A percentile compares a stretch with the other conserved stretches of the same genome.
Conservation (phyloP, 73 alveolate genomes). For the Stentor roeselii region DNA sequence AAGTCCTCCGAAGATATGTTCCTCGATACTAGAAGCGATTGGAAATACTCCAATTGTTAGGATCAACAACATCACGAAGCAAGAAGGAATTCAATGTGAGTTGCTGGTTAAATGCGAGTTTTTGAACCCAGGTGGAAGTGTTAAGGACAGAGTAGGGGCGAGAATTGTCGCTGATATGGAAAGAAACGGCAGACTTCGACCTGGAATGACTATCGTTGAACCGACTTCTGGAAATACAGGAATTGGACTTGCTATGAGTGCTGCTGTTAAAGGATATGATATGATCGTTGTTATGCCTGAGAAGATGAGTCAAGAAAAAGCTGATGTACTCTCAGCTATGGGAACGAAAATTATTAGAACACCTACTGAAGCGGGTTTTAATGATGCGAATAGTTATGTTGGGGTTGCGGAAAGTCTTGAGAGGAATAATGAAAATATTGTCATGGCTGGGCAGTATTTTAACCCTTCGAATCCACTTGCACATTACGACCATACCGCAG, state of each 20-base stretch:
- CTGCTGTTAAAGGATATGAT: constrained; percentile 91
- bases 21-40: constrained; percentile 69
- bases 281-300: constrained; percentile 91
- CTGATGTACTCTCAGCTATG: constrained; percentile 82
- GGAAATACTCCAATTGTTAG: constrained; percentile 94
- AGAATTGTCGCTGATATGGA: constrained; percentile 31
- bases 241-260: constrained; percentile 91
- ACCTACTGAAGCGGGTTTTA: constrained; percentile 64
- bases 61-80: constrained; percentile 77
- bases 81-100: constrained; percentile 59
- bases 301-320: constrained; percentile 91
- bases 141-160: constrained; percentile 39
- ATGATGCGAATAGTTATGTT: too few species aligned
- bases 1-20: too few species aligned
- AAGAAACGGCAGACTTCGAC: constrained; percentile 2
- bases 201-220: constrained; percentile 70
- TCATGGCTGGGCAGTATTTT: constrained; percentile 78
- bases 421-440: constrained; percentile 55
- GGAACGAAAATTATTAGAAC: constrained; percentile 94
- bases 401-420: constrained; percentile 55
- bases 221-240: constrained; percentile 98
- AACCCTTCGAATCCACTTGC: constrained; percentile 94
- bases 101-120: constrained; percentile 36
- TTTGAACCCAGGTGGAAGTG: constrained; percentile 40
- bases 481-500: constrained; percentile 95